Evolutionary conservation across 768 basidiomycete species (phyloP), one percentile per base, ranked within the genome.

Genomic region (Galerina sulciceps): DNA sequence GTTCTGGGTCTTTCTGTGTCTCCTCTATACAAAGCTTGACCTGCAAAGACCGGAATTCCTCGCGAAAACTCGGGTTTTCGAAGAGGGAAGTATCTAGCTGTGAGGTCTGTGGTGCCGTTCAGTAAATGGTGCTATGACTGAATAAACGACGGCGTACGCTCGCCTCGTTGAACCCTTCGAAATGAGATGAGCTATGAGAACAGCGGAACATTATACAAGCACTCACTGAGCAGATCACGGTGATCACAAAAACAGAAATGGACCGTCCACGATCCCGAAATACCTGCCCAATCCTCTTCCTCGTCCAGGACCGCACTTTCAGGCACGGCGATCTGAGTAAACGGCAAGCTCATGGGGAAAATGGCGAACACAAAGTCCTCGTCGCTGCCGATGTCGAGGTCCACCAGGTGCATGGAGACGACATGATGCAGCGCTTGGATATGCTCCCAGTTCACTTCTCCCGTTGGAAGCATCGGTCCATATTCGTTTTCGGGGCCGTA

Each of bases 231-330:
- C 37, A 91, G 76, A 46, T 86, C 86, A 5, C 86, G 73, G 65
- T 91, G 88, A 67, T 91, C 88, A 52, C 82, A 80, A 65, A 88
- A 91, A 52, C 82, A 85, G 65, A 89, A 90, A n/a, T 82, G 79
- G 11, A 85, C 79, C 4, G 74, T 71, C 89, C 89, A 91, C 14
- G 70, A 34, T 0, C 89, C 89, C 34, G 76, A 75, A 0, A 90
- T 71, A 2, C 85, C 84, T 1, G 81, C 85, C 86, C 86, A 87
- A 67, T 88, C 86, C 43, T 64, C 58, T 50, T 71, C 74, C 42
- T 69, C 64, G 41, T 75, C 70, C 49, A 79, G 58, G 55, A 78
- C 68, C 46, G 80, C 38, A 1, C 67, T 77, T 1, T 64, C 64
- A 2, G 81, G 78, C 3, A 85, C 71, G 45, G 81, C 57, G 31